Evolutionary conservation across 2,329 filamentous ascomycete species (phyloP), one percentile per base, ranked within the genome.

Genomic region (Pseudogymnoascus sp.): DNA sequence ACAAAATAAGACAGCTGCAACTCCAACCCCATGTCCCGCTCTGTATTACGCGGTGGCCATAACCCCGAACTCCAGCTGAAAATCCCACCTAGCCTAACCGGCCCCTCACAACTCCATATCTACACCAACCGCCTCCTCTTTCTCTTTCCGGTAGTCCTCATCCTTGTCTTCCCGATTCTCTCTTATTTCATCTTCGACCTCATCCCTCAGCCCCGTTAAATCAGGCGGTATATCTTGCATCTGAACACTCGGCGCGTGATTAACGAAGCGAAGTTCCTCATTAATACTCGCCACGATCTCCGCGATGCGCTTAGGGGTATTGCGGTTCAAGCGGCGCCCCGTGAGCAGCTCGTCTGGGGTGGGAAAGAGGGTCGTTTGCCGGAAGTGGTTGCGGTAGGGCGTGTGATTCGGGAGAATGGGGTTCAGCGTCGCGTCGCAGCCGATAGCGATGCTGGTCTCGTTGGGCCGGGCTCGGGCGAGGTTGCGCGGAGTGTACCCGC

Each of bases 381-480:
- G 86, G 76, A 99, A 99, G 66, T 96, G 92, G 66, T 90, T 87
- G 63, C 92, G 86, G 80, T 93, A 96, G 0, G 92, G 90, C 6
- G 93, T 86, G 70, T 96, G 87, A 37, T 84, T 77, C 0, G 95
- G 93, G 28, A 97, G 88, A 11, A 85, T 82, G 16, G 88, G 83
- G 72, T 81, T 78, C 66, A 97, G 88, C 63, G 84, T 83, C 66
- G 88, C 81, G 64, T 89, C 82, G 63, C 86, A 87, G 68, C 88
- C 87, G 66, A 96, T 90, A 64, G 91, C 91, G 68, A 97, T 91
- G 65, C 90, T 89, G 11, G 95, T 99, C 78, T 99, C 95, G 76
- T 96, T 93, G 23, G 93, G 91, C 95, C 95, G 99, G 31, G 93
- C 92, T 61, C 95, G 89, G 43, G 95, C 95, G 5, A 99, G 95